Evolutionary conservation across 495 filamentous ascomycete genomes (phyloP).

Genomic region (Xanthoparmelia taractica): DNA sequence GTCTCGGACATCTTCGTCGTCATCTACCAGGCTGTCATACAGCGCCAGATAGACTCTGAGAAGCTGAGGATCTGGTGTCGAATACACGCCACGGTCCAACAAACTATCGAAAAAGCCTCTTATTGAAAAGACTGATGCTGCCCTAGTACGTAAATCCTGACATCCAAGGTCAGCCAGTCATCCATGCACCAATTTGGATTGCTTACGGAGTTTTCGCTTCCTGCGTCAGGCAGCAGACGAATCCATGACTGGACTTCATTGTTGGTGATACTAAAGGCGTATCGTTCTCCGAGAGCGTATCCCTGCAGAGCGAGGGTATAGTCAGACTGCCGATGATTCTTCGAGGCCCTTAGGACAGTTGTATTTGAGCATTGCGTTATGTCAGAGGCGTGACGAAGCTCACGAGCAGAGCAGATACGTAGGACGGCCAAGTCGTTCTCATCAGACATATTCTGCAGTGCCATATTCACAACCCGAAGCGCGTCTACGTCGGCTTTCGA

Average conservation of each 20-base stretch:
- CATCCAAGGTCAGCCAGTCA: not conserved
- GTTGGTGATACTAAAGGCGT: not conserved
- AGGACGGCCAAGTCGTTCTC: conserved; percentile 12
- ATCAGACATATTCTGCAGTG: conserved; percentile 11
- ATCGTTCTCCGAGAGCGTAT: conserved; percentile 9
- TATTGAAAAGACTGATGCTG: conserved; percentile 43
- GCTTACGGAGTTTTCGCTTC: conserved; percentile 8
- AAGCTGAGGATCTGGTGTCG: conserved; percentile 25
- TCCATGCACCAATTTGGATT: not conserved
- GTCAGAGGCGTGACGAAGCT: not conserved
- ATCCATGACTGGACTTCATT: conserved; percentile 7
- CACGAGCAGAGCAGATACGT: not conserved
- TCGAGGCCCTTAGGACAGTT: not conserved
- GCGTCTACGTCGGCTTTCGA: not conserved
- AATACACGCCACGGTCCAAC: not conserved
- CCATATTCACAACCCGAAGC: conserved; percentile 1
- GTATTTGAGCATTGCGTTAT: not conserved
- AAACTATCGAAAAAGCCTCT: conserved; percentile 21
- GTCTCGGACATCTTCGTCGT: conserved; percentile 80
- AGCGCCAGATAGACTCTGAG: conserved; percentile 44
- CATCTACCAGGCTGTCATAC: conserved; percentile 69
- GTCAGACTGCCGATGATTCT: not conserved
- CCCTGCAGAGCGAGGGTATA: conserved; percentile 4
- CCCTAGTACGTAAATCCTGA: conserved; percentile 59
- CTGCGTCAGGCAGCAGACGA: conserved; percentile 1